A percentile compares a stretch with the other conserved stretches of the same genome.
Evolutionary conservation across 805 yeast species (phyloP).

Genomic region (Ascoidea asiatica): DNA sequence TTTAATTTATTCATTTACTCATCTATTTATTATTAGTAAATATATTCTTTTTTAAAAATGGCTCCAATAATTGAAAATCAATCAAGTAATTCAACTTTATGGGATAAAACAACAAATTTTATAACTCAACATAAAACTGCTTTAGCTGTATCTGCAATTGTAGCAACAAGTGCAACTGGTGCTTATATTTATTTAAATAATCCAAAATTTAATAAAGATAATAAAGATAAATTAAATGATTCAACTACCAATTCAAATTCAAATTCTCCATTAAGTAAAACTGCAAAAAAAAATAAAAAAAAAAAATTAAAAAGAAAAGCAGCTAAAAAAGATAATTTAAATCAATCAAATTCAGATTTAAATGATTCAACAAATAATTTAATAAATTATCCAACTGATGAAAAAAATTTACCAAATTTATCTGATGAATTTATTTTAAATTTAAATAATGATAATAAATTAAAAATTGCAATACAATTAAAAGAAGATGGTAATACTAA

Average conservation of each 20-base stretch:
- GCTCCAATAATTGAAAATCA: constrained; percentile 9
- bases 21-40: too few species aligned
- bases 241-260: constrained; percentile 9
- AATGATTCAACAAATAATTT: constrained; percentile 19
- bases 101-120: constrained; percentile 16
- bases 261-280: constrained; percentile 10
- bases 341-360: constrained; percentile 13
- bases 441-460: constrained; percentile 39
- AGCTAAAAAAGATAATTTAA: constrained; percentile 9
- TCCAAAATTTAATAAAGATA: too few species aligned
- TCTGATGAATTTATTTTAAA: constrained; percentile 29
- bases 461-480: constrained; percentile 55
- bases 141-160: constrained; percentile 47
- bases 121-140: constrained; percentile 46
- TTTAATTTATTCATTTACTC: too few species aligned
- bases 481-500: constrained; percentile 82
- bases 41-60: constrained; percentile 4
- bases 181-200: constrained; percentile 30
- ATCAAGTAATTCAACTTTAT: constrained; percentile 3
- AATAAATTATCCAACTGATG: constrained; percentile 35
- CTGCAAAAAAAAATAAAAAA: constrained; percentile 31
- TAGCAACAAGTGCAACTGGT: constrained; percentile 50
- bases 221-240: too few species aligned
- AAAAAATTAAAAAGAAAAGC: constrained; percentile 17
- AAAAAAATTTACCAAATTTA: constrained; percentile 45